Evolutionary conservation across 805 yeast genomes (phyloP).

Genomic region (Pichia sporocuriosa): DNA sequence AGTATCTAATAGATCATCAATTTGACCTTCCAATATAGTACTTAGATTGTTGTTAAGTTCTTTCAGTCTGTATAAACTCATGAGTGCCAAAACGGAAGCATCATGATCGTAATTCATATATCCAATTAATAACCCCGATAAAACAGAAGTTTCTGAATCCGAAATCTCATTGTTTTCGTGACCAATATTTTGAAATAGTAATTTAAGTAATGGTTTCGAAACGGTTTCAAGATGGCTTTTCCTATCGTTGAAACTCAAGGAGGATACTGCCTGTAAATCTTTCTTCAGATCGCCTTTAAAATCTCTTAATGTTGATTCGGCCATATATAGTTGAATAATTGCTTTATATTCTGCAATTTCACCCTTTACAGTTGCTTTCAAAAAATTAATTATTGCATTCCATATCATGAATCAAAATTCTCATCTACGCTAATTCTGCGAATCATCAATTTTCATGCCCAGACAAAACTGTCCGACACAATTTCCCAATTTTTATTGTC

Average conservation of each 20-base stretch:
- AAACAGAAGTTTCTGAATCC: neutral
- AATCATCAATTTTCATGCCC: no score
- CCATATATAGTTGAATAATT: no score
- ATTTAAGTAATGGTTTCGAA: slow-evolving; percentile 5
- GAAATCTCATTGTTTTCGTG: neutral
- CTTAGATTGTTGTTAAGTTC: neutral
- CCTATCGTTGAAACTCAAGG: neutral
- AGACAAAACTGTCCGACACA: no score
- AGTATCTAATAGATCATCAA: slow-evolving; percentile 17
- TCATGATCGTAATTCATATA: slow-evolving; percentile 1
- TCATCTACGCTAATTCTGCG: no score
- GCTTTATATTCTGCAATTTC: no score
- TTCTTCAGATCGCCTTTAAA: neutral
- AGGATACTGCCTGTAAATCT: neutral
- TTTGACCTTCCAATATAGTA: slow-evolving; percentile 1
- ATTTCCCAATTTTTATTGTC: no score
- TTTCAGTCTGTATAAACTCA: slow-evolving; percentile 3
- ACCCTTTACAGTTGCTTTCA: no score
- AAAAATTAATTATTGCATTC: no score
- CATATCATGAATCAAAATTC: no score
- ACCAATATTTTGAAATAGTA: neutral
- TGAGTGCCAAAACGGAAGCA: slow-evolving; percentile 3
- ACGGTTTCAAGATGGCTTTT: neutral
- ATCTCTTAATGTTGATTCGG: neutral
- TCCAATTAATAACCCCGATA: slow-evolving; percentile 1